Base-by-base conservation (phyloP, 2,329 filamentous ascomycete genomes). In the Cladosporium austrohemisphaericum region DNA sequence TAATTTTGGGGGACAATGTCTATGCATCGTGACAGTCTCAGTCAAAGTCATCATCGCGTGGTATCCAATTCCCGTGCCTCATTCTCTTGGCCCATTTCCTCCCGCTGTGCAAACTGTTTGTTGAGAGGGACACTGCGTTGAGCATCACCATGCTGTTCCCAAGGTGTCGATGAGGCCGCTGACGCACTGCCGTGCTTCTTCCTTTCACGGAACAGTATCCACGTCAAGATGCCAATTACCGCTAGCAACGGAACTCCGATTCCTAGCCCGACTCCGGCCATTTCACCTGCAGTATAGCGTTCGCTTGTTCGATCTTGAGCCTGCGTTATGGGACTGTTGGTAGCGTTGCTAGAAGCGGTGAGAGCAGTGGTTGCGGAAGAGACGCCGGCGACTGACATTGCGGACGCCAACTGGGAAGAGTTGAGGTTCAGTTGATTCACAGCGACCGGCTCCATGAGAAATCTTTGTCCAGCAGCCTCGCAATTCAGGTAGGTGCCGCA, bases 171-270 rank as follows among this genome's bases (percentile, higher is more conserved):
- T n/a, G n/a, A n/a, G n/a, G n/a, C n/a, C n/a, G n/a, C n/a, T n/a
- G n/a, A n/a, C n/a, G n/a, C n/a, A n/a, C n/a, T n/a, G n/a, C n/a
- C n/a, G 89, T 13, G 5, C 33, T 81, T 74, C 58, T 57, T 92
- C 60, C 95, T 88, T 77, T 83, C 95, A 25, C 90, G 47, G 4
- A 53, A 9, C 3, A 53, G 28, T 3, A 49, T 22, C 23, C 26
- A 53, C 4, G 47, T 29, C 16, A 53, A 38, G 4, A 48, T 16
- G 7, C 23, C 49, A n/a, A 52, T 32, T 3, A 38, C 44, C 4
- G 49, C 20, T 19, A 54, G 45, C 13, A 54, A 36, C 1, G 52
- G 52, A 4, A 52, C 49, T 6, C 52, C 52, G 18, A 54, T 31
- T 2, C 52, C 52, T 5, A 37, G 44, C 1, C 52, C 52, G 2